phyloP scores from a whole-genome alignment of 1,284 basidiomycete species.

The Naganishia liquefaciens region DNA sequence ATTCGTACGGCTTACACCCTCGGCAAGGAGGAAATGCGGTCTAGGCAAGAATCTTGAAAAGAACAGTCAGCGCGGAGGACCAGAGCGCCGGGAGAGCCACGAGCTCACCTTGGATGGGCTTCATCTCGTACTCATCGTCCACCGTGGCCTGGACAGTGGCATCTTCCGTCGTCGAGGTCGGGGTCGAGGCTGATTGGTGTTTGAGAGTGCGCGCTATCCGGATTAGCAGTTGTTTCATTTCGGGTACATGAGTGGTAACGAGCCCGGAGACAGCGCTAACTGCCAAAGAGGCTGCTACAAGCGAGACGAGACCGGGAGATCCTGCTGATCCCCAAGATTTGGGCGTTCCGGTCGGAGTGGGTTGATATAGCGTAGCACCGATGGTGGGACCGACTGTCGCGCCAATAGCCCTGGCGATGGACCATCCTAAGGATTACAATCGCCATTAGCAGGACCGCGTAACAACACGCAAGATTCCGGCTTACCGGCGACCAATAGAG shows the following conservation, averaged over 20 bases:
- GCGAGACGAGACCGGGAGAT: slow-evolving; percentile 36
- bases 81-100: neutral
- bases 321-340: slow-evolving; percentile 38
- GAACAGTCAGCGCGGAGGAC: neutral
- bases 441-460: neutral
- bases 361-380: slow-evolving; percentile 35
- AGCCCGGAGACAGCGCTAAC: slow-evolving; percentile 34
- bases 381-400: slow-evolving; percentile 36
- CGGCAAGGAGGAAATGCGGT: slow-evolving; percentile 19
- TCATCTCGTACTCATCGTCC: slow-evolving; percentile 13
- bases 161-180: neutral
- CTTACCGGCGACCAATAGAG: slow-evolving; percentile 37
- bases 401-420: slow-evolving; percentile 37
- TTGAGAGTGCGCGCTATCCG: neutral
- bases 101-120: slow-evolving; percentile 14
- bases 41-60: slow-evolving; percentile 7
- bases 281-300: slow-evolving; percentile 37
- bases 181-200: neutral
- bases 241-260: slow-evolving; percentile 25
- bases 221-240: neutral
- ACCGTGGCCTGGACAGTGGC: neutral
- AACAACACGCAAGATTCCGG: neutral
- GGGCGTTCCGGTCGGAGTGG: slow-evolving; percentile 2
- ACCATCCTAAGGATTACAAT: slow-evolving; percentile 33
- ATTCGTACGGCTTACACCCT: neutral